Conservation (phyloP, 345 rosid species). For the Citrus reticulata region DNA sequence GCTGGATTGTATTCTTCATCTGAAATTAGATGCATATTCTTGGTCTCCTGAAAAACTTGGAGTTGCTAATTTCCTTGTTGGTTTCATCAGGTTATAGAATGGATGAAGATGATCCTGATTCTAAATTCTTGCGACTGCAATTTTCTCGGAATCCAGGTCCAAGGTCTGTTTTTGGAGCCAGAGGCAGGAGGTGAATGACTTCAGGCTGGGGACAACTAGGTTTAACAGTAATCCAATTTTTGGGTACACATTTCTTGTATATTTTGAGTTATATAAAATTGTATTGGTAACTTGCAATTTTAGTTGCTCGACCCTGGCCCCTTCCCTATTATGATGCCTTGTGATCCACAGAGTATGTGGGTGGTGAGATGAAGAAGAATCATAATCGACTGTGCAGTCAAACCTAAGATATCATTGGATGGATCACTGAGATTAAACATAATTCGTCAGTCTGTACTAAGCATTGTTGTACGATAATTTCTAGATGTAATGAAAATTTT, state of each 20-base stretch:
- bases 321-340: slow-evolving; percentile 8
- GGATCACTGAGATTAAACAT: not conserved
- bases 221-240: slow-evolving; percentile 11
- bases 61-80: slow-evolving; percentile 14
- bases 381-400: not conserved
- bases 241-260: slow-evolving; percentile 3
- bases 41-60: not conserved
- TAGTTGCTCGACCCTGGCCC: slow-evolving; percentile 5
- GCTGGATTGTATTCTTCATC: not conserved
- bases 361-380: slow-evolving; percentile 1
- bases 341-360: slow-evolving; percentile 6
- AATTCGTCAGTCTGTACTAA: not conserved
- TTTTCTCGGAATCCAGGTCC: slow-evolving; percentile 75
- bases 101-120: slow-evolving; percentile 70
- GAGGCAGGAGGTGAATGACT: slow-evolving; percentile 57
- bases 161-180: slow-evolving; percentile 52
- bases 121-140: slow-evolving; percentile 63
- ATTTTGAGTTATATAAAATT: slow-evolving; percentile 1
- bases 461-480: slow-evolving; percentile 20
- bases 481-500: not conserved
- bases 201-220: slow-evolving; percentile 5
- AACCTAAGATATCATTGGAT: slow-evolving; percentile 3
- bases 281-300: slow-evolving; percentile 5
- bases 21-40: not conserved
- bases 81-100: slow-evolving; percentile 57